These are phyloP conservation scores for Raphanus raphanistrum DNA, from an alignment of 345 rosid species.

Conservation along the genomic window DNA sequence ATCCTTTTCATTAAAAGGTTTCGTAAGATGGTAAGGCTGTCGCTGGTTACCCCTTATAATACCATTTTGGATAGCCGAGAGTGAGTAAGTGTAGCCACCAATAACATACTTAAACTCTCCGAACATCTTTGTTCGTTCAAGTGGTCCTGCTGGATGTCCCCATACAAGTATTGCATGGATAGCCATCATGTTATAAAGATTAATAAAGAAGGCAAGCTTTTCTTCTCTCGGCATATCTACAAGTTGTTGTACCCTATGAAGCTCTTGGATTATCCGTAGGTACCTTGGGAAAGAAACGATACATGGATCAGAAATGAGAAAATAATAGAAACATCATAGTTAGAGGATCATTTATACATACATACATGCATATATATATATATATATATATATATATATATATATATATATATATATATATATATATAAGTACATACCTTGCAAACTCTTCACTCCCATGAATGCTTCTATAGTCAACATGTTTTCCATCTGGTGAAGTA, in stretches of 20 bases:
- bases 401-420: too few species aligned
- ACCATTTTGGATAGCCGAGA: constrained; percentile 83
- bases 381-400: too few species aligned
- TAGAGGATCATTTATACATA: neutral
- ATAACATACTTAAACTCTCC: constrained; percentile 81
- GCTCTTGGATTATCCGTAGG: constrained; percentile 74
- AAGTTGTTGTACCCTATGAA: constrained; percentile 75
- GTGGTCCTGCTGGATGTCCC: constrained; percentile 72
- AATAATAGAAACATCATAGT: neutral
- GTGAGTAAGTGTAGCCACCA: constrained; percentile 72
- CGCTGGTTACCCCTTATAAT: constrained; percentile 76
- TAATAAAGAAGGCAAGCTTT: constrained; percentile 77
- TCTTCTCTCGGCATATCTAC: constrained; percentile 69
- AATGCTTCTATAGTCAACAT: constrained; percentile 82
- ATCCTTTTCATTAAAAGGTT: constrained; percentile 73
- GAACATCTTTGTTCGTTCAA: constrained; percentile 68
- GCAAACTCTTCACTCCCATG: constrained; percentile 97
- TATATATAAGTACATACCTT: constrained; percentile 45
- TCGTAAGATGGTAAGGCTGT: constrained; percentile 77
- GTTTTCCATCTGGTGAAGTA: constrained; percentile 71
- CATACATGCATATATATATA: constrained; percentile 26
- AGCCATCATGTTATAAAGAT: constrained; percentile 88
- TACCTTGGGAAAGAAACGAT: constrained; percentile 47
- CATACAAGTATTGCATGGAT: constrained; percentile 73
- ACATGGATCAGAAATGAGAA: neutral